Evolutionary conservation across 441 rosid genomes (phyloP).

Genomic region (Metrosideros polymorpha): DNA sequence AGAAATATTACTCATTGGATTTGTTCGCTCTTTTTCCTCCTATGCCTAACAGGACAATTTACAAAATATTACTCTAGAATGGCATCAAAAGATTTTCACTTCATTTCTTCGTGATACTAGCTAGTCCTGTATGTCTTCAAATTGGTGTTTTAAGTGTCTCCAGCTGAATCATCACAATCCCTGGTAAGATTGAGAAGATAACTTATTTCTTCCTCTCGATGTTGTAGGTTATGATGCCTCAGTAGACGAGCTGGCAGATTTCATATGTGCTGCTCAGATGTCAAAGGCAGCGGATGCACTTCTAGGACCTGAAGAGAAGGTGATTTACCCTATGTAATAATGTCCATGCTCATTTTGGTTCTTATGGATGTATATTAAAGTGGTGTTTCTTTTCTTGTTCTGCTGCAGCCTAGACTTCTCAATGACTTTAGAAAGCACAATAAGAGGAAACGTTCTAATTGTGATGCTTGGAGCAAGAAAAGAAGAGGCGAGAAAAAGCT

Average conservation of each 20-base stretch:
- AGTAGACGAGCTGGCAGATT: conserved; percentile 57
- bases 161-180: background rate
- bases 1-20: background rate
- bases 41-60: background rate
- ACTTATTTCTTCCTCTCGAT: background rate
- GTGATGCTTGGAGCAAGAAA: conserved; percentile 15
- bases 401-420: conserved; percentile 31
- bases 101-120: background rate
- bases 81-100: background rate
- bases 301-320: conserved; percentile 40
- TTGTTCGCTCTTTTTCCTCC: background rate
- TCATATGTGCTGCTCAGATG: conserved; percentile 72
- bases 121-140: background rate
- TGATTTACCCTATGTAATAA: background rate
- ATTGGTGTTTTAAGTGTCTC: background rate
- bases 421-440: conserved; percentile 17
- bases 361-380: background rate
- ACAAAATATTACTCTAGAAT: background rate
- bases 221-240: conserved; percentile 58
- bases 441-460: conserved; percentile 32
- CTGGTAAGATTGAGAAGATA: background rate
- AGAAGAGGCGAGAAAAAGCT: conserved; percentile 18
- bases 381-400: background rate
- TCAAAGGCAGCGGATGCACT: conserved; percentile 49
- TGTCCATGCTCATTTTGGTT: background rate